A percentile compares a stretch with the other conserved stretches of the same genome.
These are phyloP conservation scores for Melaleuca quinquenervia DNA, from an alignment of 345 rosid genomes.

Conservation along the genomic window DNA sequence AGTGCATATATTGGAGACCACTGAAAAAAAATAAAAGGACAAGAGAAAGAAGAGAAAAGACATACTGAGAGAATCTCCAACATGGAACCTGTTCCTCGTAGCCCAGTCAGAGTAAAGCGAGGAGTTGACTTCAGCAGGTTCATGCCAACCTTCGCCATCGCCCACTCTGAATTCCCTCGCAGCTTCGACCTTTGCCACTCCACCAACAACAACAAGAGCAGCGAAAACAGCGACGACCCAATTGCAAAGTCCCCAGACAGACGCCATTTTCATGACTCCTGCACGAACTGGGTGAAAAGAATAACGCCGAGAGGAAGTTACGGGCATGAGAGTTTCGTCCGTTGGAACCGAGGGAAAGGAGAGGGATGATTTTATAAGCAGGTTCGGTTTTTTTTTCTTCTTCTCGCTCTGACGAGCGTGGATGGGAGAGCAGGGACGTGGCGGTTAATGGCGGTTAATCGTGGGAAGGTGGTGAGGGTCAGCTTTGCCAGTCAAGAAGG, in stretches of 20 bases:
- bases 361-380: neutral
- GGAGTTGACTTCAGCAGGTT: slow-evolving; percentile 32
- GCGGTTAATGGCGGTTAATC: slow-evolving; percentile 8
- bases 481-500: neutral
- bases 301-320: neutral
- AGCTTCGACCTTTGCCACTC: slow-evolving; percentile 18
- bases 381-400: neutral
- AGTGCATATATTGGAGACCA: too few species aligned
- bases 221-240: neutral
- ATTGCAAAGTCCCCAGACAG: neutral
- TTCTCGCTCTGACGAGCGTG: neutral
- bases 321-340: neutral
- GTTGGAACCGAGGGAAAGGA: neutral
- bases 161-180: slow-evolving; percentile 49
- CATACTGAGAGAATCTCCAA: slow-evolving; percentile 66
- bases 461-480: neutral
- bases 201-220: slow-evolving; percentile 4
- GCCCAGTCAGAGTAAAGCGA: slow-evolving; percentile 55
- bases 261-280: slow-evolving; percentile 2
- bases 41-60: neutral
- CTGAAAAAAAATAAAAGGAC: neutral
- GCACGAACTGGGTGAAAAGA: neutral
- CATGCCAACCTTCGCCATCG: slow-evolving; percentile 50
- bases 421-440: neutral
- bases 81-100: slow-evolving; percentile 39